Evolutionary conservation across 148 eudicot genomes (phyloP), one percentile per base, ranked within the genome.

Genomic region (Dysphania ambrosioides): DNA sequence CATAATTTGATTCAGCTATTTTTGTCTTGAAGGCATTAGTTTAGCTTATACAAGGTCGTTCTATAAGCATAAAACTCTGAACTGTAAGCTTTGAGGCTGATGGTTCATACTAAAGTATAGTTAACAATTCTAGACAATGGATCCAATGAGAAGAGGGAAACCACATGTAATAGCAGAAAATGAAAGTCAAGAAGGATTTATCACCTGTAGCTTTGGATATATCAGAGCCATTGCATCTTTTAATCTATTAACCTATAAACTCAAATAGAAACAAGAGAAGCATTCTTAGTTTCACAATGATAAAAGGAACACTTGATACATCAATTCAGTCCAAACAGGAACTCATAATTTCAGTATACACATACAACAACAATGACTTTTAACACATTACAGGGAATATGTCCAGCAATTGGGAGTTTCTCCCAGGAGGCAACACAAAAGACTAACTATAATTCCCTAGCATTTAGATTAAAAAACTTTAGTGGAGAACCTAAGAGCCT

Each of bases 181-280:
- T 40, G 42, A 77, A 47, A 47, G 53, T 5, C 0, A 4, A 66
- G 30, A 70, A 8, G 23, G 66, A 9, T 44, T 47, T 38, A 40
- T 73, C 82, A 94, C 98, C 98, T 92, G 93, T 75, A 94, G 80
- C 82, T 88, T 91, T 38, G 87, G 90, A 82, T 91, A 92, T 60
- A 90, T 88, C 74, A 82, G 75, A 44, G 88, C 82, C 98, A 94
- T 90, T 68, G 93, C 97, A 68, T 94, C 97, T 87, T 88, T 91
- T 80, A 94, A 64, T 79, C 86, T 87, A 78, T 82, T 79, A 24
- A 91, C 97, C 98, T 94, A 82, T 75, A 80, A 72, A 76, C 68
- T 23, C 75, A 60, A 66, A 77, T 1, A 63, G 44, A 34, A 75
- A 31, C 36, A 23, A 51, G 8, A 68, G 11, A 24, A 55, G 69